These are phyloP conservation scores for Groenewaldozyma sp. DNA, from an alignment of 1,139 yeast genomes.

Conservation along the genomic window DNA sequence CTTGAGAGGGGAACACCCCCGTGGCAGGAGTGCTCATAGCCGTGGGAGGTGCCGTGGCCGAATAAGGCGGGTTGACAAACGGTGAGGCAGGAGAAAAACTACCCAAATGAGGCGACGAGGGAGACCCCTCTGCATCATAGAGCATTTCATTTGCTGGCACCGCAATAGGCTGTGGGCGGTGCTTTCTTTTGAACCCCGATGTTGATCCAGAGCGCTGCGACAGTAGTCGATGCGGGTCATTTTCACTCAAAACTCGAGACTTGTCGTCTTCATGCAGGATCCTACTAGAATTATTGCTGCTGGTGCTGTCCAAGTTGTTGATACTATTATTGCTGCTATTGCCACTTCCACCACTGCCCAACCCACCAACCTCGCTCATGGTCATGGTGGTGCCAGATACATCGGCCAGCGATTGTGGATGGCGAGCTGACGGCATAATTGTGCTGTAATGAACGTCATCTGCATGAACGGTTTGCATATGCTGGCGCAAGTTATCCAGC, in stretches of 20 bases:
- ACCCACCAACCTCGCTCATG: neutral
- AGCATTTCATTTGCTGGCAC: constrained; percentile 8
- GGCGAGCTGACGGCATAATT: neutral
- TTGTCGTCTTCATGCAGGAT: neutral
- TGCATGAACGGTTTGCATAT: constrained; percentile 87
- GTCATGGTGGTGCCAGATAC: neutral
- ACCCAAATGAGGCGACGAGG: constrained; percentile 5
- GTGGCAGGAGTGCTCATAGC: constrained; percentile 2
- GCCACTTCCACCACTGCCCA: too few species aligned
- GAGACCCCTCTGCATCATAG: constrained; percentile 4
- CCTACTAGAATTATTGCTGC: neutral
- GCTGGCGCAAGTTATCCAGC: constrained; percentile 83
- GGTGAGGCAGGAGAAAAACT: constrained; percentile 13
- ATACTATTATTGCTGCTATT: neutral
- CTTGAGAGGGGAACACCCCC: too few species aligned
- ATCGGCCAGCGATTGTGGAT: neutral
- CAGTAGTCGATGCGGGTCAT: neutral
- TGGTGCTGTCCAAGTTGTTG: neutral
- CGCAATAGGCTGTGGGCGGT: constrained; percentile 14
- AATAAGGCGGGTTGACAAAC: constrained; percentile 1
- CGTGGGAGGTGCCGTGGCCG: constrained; percentile 2
- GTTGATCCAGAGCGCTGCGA: neutral
- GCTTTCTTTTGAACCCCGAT: constrained; percentile 6
- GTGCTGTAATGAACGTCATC: constrained; percentile 43
- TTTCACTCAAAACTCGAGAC: neutral